Evolutionary conservation across 1,284 basidiomycete species (phyloP), one percentile per base, ranked within the genome.

Genomic region (Heterobasidion parviporum): DNA sequence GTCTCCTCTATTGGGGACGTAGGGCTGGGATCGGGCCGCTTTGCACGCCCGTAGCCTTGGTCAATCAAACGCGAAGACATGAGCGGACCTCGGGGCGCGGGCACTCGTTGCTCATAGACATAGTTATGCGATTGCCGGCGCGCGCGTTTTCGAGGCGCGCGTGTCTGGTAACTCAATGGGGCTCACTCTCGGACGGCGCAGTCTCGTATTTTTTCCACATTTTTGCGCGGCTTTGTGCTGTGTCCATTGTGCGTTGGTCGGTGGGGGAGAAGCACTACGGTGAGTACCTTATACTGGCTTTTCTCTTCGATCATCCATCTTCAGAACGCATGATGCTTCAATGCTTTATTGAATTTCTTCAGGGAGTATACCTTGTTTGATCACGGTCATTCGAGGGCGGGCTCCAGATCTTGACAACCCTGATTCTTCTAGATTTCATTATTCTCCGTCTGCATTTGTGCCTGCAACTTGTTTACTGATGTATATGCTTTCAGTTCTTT

Each of bases 101-200:
- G 66, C 75, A 75, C 67, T 72, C 55, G 82, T 88, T 90, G 80
- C 88, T 90, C 87, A 87, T 90, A 83, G 82, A 76, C 72, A 89
- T 67, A 90, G 87, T 88, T 81, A 90, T 90, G 81, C 87, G 87
- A 83, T 88, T 83, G 83, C 79, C 62, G 74, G 74, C 44, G 58
- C 26, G 26, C 18, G 56, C 16, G 5, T 44, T 26, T 61, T 52
- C 48, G 66, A 70, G 26, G 78, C 4, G 26, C 5, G 26, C 26
- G 26, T 26, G 26, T 26, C 75, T 7, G 70, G 80, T 76, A 88
- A 89, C 87, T 77, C 79, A 89, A 90, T 89, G 87, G 88, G 87
- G 87, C 87, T 90, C 84, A 89, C 85, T 89, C 85, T 87, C 79
- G 70, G 73, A 74, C 80, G 81, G 78, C 81, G 76, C 71, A 67